Conservation (phyloP, 2,329 filamentous ascomycete species). For the Chaetomiaceae sp. region DNA sequence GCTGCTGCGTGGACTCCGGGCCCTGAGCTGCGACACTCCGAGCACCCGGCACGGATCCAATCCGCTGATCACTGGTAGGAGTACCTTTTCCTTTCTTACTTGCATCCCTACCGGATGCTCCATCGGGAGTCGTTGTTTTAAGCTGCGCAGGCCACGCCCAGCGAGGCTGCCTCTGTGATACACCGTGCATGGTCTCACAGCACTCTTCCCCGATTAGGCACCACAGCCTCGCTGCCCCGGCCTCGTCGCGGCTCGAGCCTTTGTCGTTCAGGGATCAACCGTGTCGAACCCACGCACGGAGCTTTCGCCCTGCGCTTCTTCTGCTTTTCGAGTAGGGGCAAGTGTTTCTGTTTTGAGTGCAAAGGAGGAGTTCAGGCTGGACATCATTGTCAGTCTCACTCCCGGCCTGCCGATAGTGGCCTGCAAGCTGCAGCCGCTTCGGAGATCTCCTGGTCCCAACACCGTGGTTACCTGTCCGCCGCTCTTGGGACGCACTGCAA, state of each 20-base stretch:
- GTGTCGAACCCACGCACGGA: not conserved
- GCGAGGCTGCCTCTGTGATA: not conserved
- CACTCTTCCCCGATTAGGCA: not conserved
- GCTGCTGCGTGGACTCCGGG: too few species aligned
- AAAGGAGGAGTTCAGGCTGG: too few species aligned
- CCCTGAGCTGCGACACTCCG: too few species aligned
- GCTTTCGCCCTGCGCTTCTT: not conserved
- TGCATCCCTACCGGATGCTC: too few species aligned
- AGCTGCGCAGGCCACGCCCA: not conserved
- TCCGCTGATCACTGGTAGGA: too few species aligned
- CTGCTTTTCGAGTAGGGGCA: not conserved
- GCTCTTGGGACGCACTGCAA: too few species aligned
- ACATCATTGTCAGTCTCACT: too few species aligned
- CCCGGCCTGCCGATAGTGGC: too few species aligned
- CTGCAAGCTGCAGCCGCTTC: not conserved
- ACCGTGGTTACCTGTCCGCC: too few species aligned
- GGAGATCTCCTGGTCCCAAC: constrained; percentile 4
- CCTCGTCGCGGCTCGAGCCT: not conserved
- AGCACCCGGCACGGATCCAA: too few species aligned
- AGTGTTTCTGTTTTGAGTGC: not conserved
- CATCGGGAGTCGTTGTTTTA: too few species aligned
- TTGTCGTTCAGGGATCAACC: not conserved
- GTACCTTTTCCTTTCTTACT: too few species aligned
- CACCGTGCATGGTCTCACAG: constrained; percentile 8
- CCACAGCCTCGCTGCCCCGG: not conserved